Base-by-base conservation (phyloP, 2,329 filamentous ascomycete genomes). In the Ophiostoma australiae region DNA sequence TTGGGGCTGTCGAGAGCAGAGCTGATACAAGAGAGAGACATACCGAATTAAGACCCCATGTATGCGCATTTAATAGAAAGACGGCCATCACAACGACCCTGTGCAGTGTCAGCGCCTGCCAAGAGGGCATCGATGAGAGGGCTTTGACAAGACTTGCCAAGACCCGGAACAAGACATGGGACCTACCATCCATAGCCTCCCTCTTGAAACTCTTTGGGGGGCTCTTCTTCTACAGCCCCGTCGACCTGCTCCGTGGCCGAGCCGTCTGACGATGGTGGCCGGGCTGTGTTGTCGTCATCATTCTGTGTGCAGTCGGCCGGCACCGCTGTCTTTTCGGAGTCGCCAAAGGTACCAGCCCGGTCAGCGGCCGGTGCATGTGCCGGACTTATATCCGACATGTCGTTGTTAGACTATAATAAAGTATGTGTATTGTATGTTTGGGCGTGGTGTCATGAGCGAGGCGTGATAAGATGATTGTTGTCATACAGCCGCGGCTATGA, bases 31-130 rank as follows among this genome's bases (percentile, higher is more conserved):
- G 17, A 48, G 35, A 11, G n/a, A 63, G 27, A 75, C 84, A 71
- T 74, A 87, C 85, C 71, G 85, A 87, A 77, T 92, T 93, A 73
- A 93, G 80, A 8, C 90, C 90, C 90, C 90, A 93, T 0, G 90
- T 92, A 76, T 92, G 90, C 8, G 84, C 87, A 76, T 91, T 91
- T 71, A 91, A 84, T 73, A 87, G 78, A 69, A 84, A 83, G 73
- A 84, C 81, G 55, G 82, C 83, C 2, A 81, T 75, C n/a, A 87
- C 84, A 70, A 87, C 87, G 31, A 88, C 82, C 82, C 58, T 63
- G 27, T 63, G 13, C 52, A 27, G 58, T 63, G 58, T 63, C 58
- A 63, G 58, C 52, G 8, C 23, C 15, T 13, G n/a, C 52, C 6
- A 55, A 8, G 52, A 23, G 7, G n/a, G 27, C 27, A n/a, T 27